These are phyloP conservation scores for Diplodia intermedia DNA, from an alignment of 2,329 filamentous ascomycete species.

Conservation along the genomic window DNA sequence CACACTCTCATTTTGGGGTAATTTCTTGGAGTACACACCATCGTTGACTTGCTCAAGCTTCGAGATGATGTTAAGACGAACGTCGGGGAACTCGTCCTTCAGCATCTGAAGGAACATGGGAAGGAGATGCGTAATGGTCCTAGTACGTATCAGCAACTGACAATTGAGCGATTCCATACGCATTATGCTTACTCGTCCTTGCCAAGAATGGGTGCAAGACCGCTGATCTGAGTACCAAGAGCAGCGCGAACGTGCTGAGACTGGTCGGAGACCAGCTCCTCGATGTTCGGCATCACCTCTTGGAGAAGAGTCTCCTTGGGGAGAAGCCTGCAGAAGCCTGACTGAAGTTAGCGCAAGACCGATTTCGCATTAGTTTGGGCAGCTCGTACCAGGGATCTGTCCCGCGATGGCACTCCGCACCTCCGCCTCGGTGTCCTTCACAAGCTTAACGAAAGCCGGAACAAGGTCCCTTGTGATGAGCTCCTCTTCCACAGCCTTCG, in stretches of 20 bases:
- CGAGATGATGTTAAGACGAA: constrained; percentile 98
- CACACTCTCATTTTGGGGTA: background rate
- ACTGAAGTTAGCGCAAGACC: constrained; percentile 39
- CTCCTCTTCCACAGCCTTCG: constrained; percentile 97
- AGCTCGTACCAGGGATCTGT: constrained; percentile 78
- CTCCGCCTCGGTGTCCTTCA: constrained; percentile 98
- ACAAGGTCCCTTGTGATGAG: constrained; percentile 93
- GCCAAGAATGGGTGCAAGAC: constrained; percentile 92
- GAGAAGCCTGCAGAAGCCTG: constrained; percentile 91
- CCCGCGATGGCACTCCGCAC: constrained; percentile 96
- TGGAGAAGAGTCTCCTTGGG: constrained; percentile 87
- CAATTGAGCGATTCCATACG: constrained; percentile 30
- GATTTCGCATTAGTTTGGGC: constrained; percentile 27
- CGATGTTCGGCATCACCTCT: constrained; percentile 95
- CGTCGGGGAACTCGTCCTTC: constrained; percentile 98
- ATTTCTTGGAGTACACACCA: constrained; percentile 60
- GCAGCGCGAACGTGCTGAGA: constrained; percentile 97
- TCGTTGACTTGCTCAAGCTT: constrained; percentile 98
- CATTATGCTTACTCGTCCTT: constrained; percentile 86
- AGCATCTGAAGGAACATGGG: constrained; percentile 99
- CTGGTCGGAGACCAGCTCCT: constrained; percentile 93
- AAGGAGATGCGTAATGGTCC: constrained; percentile 93
- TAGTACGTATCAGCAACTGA: constrained; percentile 45
- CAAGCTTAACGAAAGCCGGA: constrained; percentile 93
- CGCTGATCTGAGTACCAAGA: constrained; percentile 95